Percentiles rank a stretch among this genome's conserved stretches.
Evolutionary conservation across 352 stramenopile species (phyloP).

Genomic region (Pythium sukuiense): DNA sequence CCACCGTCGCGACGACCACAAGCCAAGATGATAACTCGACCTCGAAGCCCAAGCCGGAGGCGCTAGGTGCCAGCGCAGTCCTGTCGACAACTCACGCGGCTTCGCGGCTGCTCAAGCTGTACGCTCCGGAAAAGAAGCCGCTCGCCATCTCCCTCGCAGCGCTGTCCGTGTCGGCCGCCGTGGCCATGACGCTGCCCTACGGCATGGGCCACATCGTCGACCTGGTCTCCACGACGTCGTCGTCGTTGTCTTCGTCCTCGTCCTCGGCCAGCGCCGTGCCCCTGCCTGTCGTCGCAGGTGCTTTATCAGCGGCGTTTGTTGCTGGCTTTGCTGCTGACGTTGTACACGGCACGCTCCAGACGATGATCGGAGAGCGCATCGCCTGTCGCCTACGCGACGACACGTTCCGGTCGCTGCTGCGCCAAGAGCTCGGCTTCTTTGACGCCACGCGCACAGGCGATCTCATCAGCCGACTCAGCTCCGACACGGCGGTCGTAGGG

Average conservation of each 20-base stretch:
- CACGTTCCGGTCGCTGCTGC: slow-evolving; percentile 76
- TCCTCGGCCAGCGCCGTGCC: slow-evolving; percentile 34
- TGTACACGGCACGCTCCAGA: no score
- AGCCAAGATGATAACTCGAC: not conserved
- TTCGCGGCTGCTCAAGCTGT: slow-evolving; percentile 35
- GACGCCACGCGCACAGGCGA: slow-evolving; percentile 89
- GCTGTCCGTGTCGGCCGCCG: slow-evolving; percentile 62
- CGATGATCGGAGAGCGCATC: slow-evolving; percentile 86
- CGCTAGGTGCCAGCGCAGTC: no score
- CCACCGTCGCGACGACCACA: not conserved
- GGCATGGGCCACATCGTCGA: slow-evolving; percentile 86
- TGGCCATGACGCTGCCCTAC: slow-evolving; percentile 77
- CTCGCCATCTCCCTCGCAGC: slow-evolving; percentile 58
- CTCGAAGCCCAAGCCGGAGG: no score
- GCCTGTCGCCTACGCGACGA: slow-evolving; percentile 72
- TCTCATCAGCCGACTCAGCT: slow-evolving; percentile 89
- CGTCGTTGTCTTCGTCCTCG: no score
- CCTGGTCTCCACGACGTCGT: slow-evolving; percentile 40
- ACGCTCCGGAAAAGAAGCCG: slow-evolving; percentile 70
- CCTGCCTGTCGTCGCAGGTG: slow-evolving; percentile 51
- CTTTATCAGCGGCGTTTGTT: slow-evolving; percentile 26
- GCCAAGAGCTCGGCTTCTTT: slow-evolving; percentile 92
- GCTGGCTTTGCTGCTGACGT: no score
- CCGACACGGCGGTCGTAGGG: slow-evolving; percentile 90
- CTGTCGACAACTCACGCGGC: no score